These are phyloP conservation scores for Penicillium desertorum DNA, from an alignment of 495 filamentous ascomycete species.

Conservation along the genomic window DNA sequence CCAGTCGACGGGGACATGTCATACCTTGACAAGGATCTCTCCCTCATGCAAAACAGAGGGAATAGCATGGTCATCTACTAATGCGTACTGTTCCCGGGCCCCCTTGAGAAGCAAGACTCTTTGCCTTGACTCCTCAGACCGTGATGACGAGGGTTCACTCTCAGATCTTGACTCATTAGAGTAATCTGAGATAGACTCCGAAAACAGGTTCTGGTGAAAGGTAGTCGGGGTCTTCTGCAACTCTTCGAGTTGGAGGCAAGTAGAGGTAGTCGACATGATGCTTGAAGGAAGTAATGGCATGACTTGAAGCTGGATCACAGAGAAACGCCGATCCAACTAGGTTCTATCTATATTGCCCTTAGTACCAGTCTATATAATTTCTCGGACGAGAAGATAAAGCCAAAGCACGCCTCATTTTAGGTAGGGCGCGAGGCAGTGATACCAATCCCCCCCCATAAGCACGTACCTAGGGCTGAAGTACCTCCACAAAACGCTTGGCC, in stretches of 20 bases:
- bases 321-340: background rate
- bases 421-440: constrained; percentile 21
- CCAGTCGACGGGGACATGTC: background rate
- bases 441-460: constrained; percentile 21
- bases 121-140: constrained; percentile 24
- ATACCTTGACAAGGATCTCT: constrained; percentile 57
- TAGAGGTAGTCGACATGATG: constrained; percentile 32
- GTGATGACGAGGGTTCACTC: background rate
- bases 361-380: constrained; percentile 7
- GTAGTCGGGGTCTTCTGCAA: constrained; percentile 16
- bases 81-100: constrained; percentile 39
- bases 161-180: constrained; percentile 9
- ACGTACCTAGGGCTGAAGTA: constrained; percentile 15
- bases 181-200: constrained; percentile 3
- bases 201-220: constrained; percentile 22
- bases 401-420: constrained; percentile 16
- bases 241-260: constrained; percentile 28
- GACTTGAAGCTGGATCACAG: constrained; percentile 2
- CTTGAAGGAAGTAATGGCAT: constrained; percentile 21
- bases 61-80: constrained; percentile 49
- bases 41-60: constrained; percentile 44
- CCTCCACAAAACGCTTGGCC: constrained; percentile 21
- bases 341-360: constrained; percentile 22
- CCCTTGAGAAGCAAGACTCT: constrained; percentile 38
- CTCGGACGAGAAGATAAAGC: constrained; percentile 31